A percentile compares a stretch with the other conserved stretches of the same genome.
phyloP scores from a whole-genome alignment of 31 red algal genomes.

The Odonthalia washingtoniensis region DNA sequence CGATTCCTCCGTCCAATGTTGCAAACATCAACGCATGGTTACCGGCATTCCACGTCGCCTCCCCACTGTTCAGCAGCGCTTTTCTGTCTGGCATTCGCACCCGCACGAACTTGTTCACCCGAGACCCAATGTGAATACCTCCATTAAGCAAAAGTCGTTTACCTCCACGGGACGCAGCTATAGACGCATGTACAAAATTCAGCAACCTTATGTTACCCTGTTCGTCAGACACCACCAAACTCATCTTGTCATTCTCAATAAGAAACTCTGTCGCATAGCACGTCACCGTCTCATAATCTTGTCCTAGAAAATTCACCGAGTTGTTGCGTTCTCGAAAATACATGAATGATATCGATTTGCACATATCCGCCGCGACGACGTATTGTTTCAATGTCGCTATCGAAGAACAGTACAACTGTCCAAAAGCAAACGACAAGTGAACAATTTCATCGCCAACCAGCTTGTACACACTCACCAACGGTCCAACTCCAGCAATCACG shows the following conservation, averaged over 20 bases:
- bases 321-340: conserved; percentile 96
- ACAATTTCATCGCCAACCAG: conserved; percentile 98
- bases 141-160: conserved; percentile 87
- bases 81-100: conserved; percentile 65
- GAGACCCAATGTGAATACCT: conserved; percentile 78
- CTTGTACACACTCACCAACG: conserved; percentile 97
- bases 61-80: conserved; percentile 14
- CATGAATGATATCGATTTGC: conserved; percentile 88
- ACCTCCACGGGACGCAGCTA: conserved; percentile 90
- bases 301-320: conserved; percentile 96
- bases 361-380: conserved; percentile 93
- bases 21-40: conserved; percentile 65
- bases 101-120: conserved; percentile 86
- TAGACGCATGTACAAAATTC: conserved; percentile 84
- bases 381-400: conserved; percentile 96
- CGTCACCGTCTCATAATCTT: conserved; percentile 84
- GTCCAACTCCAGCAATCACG: conserved; percentile 85
- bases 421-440: conserved; percentile 94
- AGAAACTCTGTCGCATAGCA: conserved; percentile 90
- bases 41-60: conserved; percentile 33
- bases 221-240: conserved; percentile 81
- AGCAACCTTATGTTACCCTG: conserved; percentile 87
- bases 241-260: conserved; percentile 77
- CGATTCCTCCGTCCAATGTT: conserved; percentile 82
- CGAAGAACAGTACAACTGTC: conserved; percentile 87